phyloP scores from a whole-genome alignment of 176 grass and related monocot genomes.

The Miscanthus lutarioriparius region DNA sequence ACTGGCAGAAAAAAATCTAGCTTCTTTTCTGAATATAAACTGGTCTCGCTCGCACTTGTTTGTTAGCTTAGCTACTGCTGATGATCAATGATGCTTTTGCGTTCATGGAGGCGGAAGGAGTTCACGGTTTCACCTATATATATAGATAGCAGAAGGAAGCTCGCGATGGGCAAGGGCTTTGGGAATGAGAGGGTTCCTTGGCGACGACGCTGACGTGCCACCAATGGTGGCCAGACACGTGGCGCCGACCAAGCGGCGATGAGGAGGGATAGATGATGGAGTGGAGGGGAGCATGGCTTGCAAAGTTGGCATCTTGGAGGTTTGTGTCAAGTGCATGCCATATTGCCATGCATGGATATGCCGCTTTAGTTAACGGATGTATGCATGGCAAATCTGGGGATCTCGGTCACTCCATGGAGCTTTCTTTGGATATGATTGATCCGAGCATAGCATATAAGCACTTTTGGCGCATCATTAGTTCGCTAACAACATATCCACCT shows the following conservation, averaged over 20 bases:
- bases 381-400: not conserved
- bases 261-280: not conserved
- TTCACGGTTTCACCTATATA: not conserved
- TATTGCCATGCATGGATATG: not conserved
- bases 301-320: slow-evolving; percentile 16
- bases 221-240: slow-evolving; percentile 4
- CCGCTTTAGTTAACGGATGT: not conserved
- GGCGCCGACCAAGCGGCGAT: slow-evolving; percentile 31
- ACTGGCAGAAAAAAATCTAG: not conserved
- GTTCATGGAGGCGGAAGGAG: slow-evolving; percentile 1
- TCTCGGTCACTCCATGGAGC: slow-evolving; percentile 1
- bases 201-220: not conserved
- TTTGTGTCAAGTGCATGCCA: not conserved
- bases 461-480: slow-evolving; percentile 36
- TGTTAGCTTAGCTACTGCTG: not conserved
- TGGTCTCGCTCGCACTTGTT: not conserved
- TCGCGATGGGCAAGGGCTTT: slow-evolving; percentile 12
- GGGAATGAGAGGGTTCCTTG: slow-evolving; percentile 41
- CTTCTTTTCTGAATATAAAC: not conserved
- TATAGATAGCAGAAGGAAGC: not conserved
- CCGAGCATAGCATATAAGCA: not conserved
- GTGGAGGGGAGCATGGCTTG: not conserved
- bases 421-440: slow-evolving; percentile 14
- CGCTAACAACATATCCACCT: not conserved
- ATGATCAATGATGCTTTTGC: not conserved